phyloP scores from a whole-genome alignment of 1,284 basidiomycete genomes.

The Entoloma clypeatum region DNA sequence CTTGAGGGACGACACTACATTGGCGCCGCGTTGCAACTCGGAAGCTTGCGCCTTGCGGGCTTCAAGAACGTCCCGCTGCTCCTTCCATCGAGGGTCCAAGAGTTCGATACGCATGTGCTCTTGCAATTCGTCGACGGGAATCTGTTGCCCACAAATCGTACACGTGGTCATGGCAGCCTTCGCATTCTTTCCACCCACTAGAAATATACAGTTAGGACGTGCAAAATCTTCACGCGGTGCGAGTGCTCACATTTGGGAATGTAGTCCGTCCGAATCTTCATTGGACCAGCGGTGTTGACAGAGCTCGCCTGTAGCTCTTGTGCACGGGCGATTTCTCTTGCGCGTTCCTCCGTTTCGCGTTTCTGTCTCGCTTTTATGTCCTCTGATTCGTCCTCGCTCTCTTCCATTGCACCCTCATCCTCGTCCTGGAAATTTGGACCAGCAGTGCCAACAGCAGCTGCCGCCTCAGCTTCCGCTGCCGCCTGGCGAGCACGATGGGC shows the following conservation, averaged over 20 bases:
- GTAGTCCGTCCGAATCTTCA: slow-evolving; percentile 98
- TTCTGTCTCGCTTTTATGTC: slow-evolving; percentile 60
- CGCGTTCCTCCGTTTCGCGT: slow-evolving; percentile 74
- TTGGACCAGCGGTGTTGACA: slow-evolving; percentile 74
- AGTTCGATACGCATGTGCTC: slow-evolving; percentile 99
- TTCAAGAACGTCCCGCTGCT: slow-evolving; percentile 85
- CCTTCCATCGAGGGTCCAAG: slow-evolving; percentile 96
- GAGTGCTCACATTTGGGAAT: slow-evolving; percentile 79
- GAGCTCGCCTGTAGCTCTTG: slow-evolving; percentile 74
- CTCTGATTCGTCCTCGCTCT: slow-evolving; percentile 74
- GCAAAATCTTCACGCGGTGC: slow-evolving; percentile 11
- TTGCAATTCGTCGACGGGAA: slow-evolving; percentile 91
- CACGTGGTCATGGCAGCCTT: slow-evolving; percentile 81
- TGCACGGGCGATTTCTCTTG: slow-evolving; percentile 73
- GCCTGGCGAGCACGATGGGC: slow-evolving; percentile 76
- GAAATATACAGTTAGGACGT: slow-evolving; percentile 5
- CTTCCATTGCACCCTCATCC: slow-evolving; percentile 70
- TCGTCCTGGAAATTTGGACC: slow-evolving; percentile 45
- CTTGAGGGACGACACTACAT: slow-evolving; percentile 88
- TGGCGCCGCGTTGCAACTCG: slow-evolving; percentile 84
- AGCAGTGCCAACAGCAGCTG: slow-evolving; percentile 60
- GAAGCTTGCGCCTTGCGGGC: slow-evolving; percentile 87
- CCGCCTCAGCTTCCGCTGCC: slow-evolving; percentile 74
- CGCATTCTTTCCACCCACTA: slow-evolving; percentile 66
- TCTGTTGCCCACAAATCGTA: slow-evolving; percentile 90